phyloP scores from a whole-genome alignment of 73 alveolate species.

The Paramecium pentaurelia region DNA sequence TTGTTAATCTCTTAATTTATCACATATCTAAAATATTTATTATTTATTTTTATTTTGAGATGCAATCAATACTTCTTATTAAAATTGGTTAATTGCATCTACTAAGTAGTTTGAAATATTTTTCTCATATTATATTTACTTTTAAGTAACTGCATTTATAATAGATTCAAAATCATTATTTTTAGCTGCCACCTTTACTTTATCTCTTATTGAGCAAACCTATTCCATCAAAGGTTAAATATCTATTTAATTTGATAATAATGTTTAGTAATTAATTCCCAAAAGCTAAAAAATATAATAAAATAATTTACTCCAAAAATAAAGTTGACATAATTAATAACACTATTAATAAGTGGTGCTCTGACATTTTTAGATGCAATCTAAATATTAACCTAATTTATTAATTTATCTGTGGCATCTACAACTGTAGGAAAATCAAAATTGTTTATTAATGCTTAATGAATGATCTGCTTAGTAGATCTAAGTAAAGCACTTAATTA shows the following conservation, averaged over 20 bases:
- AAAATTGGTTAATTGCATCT: slow-evolving; percentile 72
- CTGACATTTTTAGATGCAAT: slow-evolving; percentile 67
- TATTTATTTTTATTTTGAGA: slow-evolving; percentile 72
- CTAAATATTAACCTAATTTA: slow-evolving; percentile 77
- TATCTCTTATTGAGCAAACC: background rate
- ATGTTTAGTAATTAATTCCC: slow-evolving; percentile 65
- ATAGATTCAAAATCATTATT: slow-evolving; percentile 52
- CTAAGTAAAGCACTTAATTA: slow-evolving; percentile 64
- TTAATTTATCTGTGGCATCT: slow-evolving; percentile 67
- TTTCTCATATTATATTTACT: slow-evolving; percentile 64
- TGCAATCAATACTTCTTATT: slow-evolving; percentile 73
- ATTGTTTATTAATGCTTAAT: slow-evolving; percentile 83
- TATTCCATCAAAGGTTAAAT: background rate
- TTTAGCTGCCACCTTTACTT: slow-evolving; percentile 23
- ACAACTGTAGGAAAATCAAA: slow-evolving; percentile 91
- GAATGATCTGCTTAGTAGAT: slow-evolving; percentile 67
- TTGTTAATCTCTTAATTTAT: slow-evolving; percentile 88
- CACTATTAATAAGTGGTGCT: slow-evolving; percentile 71
- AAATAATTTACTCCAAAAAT: slow-evolving; percentile 65
- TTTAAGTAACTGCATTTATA: slow-evolving; percentile 22
- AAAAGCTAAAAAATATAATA: slow-evolving; percentile 57
- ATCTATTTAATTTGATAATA: background rate
- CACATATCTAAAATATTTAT: slow-evolving; percentile 80
- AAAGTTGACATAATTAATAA: slow-evolving; percentile 69
- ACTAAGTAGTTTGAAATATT: slow-evolving; percentile 76